Evolutionary conservation across 2,329 filamentous ascomycete species (phyloP).

Genomic region (Neodidymelliopsis sp.): DNA sequence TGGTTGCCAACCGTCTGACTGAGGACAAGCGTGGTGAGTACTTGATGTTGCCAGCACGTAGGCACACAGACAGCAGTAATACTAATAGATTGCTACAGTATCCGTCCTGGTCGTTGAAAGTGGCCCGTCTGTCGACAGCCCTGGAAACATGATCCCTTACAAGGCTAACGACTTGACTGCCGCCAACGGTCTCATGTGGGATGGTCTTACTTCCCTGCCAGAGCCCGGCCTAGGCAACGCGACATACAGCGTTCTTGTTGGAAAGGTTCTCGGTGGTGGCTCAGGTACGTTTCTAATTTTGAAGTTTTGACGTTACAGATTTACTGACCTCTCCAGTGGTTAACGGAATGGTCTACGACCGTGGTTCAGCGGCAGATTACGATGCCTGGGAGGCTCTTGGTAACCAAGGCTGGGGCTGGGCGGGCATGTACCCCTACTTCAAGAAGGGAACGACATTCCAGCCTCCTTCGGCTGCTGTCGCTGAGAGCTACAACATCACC

Average conservation of each 20-base stretch:
- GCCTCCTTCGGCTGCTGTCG: constrained; percentile 28
- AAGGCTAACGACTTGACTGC: constrained; percentile 36
- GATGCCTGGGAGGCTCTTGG: constrained; percentile 67
- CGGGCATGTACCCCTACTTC: constrained; percentile 48
- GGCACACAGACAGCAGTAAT: constrained; percentile 2
- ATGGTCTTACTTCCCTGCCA: constrained; percentile 30
- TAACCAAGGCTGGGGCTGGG: constrained; percentile 67
- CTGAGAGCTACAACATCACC: constrained; percentile 36
- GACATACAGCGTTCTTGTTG: constrained; percentile 32
- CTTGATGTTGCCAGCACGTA: background rate
- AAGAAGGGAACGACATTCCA: constrained; percentile 39
- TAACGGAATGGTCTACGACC: constrained; percentile 50
- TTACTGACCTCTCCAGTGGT: no score
- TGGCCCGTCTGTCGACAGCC: constrained; percentile 34
- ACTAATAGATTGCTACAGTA: constrained; percentile 19
- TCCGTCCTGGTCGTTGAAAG: constrained; percentile 39
- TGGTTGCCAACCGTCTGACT: constrained; percentile 39
- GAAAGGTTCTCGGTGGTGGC: constrained; percentile 39
- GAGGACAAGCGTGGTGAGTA: constrained; percentile 34
- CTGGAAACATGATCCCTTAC: constrained; percentile 36
- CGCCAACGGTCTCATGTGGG: constrained; percentile 30
- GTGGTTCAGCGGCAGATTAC: constrained; percentile 45
- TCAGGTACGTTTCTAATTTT: no score
- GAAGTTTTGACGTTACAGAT: no score
- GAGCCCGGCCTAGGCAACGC: constrained; percentile 31